Conservation (phyloP, 257 asterid genomes). For the Marsdenia floribunda region DNA sequence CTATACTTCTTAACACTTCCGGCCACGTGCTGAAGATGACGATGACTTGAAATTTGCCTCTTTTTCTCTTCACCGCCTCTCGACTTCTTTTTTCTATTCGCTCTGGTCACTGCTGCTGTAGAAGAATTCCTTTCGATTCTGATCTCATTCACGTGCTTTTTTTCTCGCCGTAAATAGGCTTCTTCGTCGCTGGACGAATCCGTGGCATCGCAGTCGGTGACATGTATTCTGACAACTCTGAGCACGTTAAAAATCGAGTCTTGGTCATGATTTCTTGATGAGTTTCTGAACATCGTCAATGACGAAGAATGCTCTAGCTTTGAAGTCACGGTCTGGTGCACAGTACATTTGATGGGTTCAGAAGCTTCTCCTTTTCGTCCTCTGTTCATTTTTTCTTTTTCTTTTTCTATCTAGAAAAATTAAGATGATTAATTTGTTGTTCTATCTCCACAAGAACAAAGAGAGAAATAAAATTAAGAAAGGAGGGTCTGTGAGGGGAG, state of each 20-base stretch:
- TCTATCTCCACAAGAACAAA: background rate
- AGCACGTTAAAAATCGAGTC: conserved; percentile 18
- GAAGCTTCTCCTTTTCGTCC: background rate
- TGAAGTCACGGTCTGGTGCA: conserved; percentile 25
- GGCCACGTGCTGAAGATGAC: background rate
- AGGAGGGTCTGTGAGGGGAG: background rate
- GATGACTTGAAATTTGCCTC: background rate
- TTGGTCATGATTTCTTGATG: background rate
- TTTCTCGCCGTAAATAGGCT: conserved; percentile 20
- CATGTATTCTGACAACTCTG: conserved; percentile 43
- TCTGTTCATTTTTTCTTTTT: conserved; percentile 4
- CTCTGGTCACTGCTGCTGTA: background rate
- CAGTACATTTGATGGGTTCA: conserved; percentile 20
- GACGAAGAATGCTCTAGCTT: conserved; percentile 12
- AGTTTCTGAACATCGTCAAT: too few relatives aligned
- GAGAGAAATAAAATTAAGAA: background rate
- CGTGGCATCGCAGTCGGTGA: conserved; percentile 69
- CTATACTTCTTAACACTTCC: conserved; percentile 41
- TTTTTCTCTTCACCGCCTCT: conserved; percentile 1
- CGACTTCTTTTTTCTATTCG: conserved; percentile 6
- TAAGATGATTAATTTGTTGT: too few relatives aligned
- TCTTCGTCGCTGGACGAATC: conserved; percentile 56
- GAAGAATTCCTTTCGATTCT: conserved; percentile 22
- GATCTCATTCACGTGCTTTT: conserved; percentile 47
- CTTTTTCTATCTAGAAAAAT: background rate